Evolutionary conservation across 495 filamentous ascomycete genomes (phyloP), one percentile per base, ranked within the genome.

Genomic region (Margaritispora aquatica): DNA sequence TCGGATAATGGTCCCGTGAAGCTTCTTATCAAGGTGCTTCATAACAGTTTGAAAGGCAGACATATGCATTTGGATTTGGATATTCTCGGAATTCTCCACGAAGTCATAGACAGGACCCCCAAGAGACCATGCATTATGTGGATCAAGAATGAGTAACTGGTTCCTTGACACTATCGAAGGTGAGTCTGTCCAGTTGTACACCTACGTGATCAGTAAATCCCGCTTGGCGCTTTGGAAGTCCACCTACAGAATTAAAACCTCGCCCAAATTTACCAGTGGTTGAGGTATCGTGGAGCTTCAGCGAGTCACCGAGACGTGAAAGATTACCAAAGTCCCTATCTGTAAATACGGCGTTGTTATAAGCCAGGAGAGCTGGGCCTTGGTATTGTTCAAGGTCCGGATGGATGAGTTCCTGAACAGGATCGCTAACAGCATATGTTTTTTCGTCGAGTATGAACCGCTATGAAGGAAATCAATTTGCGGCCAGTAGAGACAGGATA

Each of bases 151-250:
- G 11, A 74, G 57, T n/a, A 77, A 59, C 2, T 57, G 67, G 1
- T 64, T 58, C 22, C 69, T 61, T 22, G 73, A 75, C n/a, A 74
- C 48, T 29, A 77, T 71, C 22, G 70, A 73, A 10, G 74, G 74
- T 8, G 65, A 70, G 61, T 77, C 74, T 0, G 74, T 76, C 70
- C 70, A 77, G 57, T 77, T 74, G 48, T 76, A 77, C 1, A 74
- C 72, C 72, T 74, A 36, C 11, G 24, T 2, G 19, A 38, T 61
- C n/a, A 55, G 57, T 38, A 55, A 58, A 7, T 44, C 22, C 9
- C 26, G 15, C 20, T 19, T 41, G 15, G 17, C 8, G 20, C 17
- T 51, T 51, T 4, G 31, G n/a, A 24, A 48, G 26, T 15, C n/a
- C 52, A 58, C 64, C 5, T 61, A 71, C 69, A 11, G 70, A 71